Evolutionary conservation across 768 basidiomycete genomes (phyloP).

Genomic region (Mycena alexandri): DNA sequence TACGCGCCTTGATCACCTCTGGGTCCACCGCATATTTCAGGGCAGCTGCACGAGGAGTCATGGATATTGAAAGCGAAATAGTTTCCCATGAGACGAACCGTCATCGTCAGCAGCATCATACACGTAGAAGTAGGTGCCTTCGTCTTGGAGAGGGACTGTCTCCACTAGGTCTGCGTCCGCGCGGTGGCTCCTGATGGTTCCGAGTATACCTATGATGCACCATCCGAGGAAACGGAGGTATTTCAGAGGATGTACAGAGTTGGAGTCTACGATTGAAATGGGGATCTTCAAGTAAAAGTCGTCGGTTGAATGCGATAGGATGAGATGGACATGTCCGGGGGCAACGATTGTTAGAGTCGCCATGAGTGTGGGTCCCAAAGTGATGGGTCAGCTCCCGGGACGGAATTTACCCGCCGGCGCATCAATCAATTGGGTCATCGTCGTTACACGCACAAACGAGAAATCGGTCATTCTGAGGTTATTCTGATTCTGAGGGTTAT

Average conservation of each 20-base stretch:
- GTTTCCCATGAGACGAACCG: not conserved
- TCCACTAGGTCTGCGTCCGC: too few species aligned
- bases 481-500: too few species aligned
- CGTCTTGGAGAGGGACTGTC: constrained; percentile 1
- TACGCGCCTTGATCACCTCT: constrained; percentile 23
- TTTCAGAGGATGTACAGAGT: constrained; percentile 23
- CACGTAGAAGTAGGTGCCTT: constrained; percentile 16
- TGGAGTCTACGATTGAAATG: constrained; percentile 17
- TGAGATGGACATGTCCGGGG: constrained; percentile 24
- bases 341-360: constrained; percentile 21
- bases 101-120: constrained; percentile 23
- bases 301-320: constrained; percentile 28
- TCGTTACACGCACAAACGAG: too few species aligned
- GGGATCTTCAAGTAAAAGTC: constrained; percentile 24
- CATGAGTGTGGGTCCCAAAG: not conserved
- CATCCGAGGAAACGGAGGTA: constrained; percentile 28
- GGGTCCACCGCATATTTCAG: constrained; percentile 26
- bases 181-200: constrained; percentile 11
- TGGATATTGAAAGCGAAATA: not conserved
- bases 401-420: too few species aligned
- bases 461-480: too few species aligned
- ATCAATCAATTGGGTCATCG: too few species aligned
- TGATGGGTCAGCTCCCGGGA: too few species aligned
- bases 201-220: constrained; percentile 29
- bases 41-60: constrained; percentile 21